phyloP scores from a whole-genome alignment of 345 rosid species.

The Gossypium arboreum region DNA sequence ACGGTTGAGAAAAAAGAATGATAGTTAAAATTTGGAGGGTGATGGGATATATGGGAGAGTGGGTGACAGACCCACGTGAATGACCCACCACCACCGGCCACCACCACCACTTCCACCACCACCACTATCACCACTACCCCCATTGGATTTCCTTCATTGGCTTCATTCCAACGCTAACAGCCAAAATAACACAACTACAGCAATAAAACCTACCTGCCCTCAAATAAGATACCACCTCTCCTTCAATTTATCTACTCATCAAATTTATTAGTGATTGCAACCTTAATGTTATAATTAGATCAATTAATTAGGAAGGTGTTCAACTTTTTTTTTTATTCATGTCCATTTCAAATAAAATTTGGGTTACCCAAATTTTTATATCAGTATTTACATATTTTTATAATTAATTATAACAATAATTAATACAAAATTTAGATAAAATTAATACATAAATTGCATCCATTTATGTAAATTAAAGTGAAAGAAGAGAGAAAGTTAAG shows the following conservation, averaged over 20 bases:
- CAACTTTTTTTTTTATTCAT: no score
- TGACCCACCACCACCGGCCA: conserved; percentile 55
- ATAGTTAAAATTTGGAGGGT: conserved; percentile 3
- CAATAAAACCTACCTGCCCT: conserved; percentile 21
- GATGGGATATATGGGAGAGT: conserved; percentile 25
- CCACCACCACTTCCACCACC: conserved; percentile 46
- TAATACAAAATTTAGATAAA: no score
- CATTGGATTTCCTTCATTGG: conserved; percentile 57
- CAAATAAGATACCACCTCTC: conserved; percentile 16
- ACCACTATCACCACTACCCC: conserved; percentile 14
- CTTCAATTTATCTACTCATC: neutral
- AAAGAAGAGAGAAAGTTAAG: conserved; percentile 21
- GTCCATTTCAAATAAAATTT: no score
- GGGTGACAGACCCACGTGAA: conserved; percentile 75
- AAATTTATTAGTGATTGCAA: neutral
- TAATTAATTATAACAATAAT: no score
- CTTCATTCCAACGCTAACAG: conserved; percentile 92
- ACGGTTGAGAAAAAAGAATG: conserved; percentile 12
- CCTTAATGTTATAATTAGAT: neutral
- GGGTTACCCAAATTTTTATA: no score
- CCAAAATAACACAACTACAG: conserved; percentile 49
- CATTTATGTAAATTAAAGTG: neutral
- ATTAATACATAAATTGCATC: no score
- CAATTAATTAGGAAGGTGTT: no score
- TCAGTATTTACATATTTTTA: no score